Percentiles rank a stretch among this genome's conserved stretches.
phyloP scores from a whole-genome alignment of 2,329 filamentous ascomycete genomes.

The Pseudogymnoascus sp. region DNA sequence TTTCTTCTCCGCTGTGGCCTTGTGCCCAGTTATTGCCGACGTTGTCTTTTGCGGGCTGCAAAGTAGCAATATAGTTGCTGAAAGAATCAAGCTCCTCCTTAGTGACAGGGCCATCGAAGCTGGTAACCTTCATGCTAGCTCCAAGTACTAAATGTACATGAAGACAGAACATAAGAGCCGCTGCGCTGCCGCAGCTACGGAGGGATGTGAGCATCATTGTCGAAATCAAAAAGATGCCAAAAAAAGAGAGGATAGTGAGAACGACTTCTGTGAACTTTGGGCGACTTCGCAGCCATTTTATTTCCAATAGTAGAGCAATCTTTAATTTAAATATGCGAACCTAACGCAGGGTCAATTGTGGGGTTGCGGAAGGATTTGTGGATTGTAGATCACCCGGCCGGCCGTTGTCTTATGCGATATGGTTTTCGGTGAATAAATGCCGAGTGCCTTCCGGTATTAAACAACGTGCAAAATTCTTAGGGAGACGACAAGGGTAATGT shows the following conservation, averaged over 20 bases:
- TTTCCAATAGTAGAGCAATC: background rate
- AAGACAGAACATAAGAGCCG: background rate
- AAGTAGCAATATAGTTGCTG: slow-evolving; percentile 9
- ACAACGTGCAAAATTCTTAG: background rate
- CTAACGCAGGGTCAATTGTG: background rate
- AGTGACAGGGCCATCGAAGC: slow-evolving; percentile 18
- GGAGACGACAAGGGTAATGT: background rate
- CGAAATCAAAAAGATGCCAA: background rate
- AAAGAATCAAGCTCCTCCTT: slow-evolving; percentile 18
- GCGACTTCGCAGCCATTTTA: background rate
- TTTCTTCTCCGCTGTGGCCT: slow-evolving; percentile 15
- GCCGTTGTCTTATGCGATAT: background rate
- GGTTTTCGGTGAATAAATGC: background rate
- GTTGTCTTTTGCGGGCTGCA: background rate
- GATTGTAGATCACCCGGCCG: background rate
- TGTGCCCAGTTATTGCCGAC: background rate
- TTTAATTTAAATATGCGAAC: background rate
- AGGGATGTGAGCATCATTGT: background rate
- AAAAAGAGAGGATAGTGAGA: background rate
- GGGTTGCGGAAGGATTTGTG: background rate
- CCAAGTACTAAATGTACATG: background rate
- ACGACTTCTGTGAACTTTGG: background rate
- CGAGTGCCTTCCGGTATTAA: background rate
- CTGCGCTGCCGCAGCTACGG: background rate
- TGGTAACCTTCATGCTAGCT: slow-evolving; percentile 12